Evolutionary conservation across 2,329 filamentous ascomycete genomes (phyloP), one percentile per base, ranked within the genome.

Genomic region (Monilinia polystroma): DNA sequence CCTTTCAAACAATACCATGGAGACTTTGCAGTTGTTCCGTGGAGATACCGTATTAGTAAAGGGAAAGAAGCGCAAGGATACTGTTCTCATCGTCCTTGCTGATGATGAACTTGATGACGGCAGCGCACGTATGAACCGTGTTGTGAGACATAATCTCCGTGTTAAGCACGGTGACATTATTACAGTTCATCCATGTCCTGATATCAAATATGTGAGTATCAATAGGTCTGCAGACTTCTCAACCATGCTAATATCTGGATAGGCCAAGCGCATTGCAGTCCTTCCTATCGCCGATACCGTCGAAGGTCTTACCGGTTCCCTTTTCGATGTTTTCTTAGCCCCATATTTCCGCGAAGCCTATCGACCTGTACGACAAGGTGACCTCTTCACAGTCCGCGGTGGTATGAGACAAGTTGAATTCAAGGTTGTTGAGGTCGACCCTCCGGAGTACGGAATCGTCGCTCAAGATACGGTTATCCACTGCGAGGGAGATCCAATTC

Each of bases 281-380:
- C 90, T 99, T 57, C 95, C 95, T 70, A 98, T 99, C 76, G 93
- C 95, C 79, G 95, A 99, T 79, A 98, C 96, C 72, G 90, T 99
- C 75, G 95, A 99, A 83, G 95, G 96, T 76, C 87, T 99, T 69
- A 98, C 96, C 70, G 95, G 95, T 75, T 98, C 94, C 55, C 88
- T 99, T 71, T 99, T 99, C 82, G 95, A 99, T 77, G 95, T 98
- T 75, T 99, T 96, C 88, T 93, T 99, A 73, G 95, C 95, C 68
- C 95, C 95, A 76, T 99, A 99, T 84, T 99, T 99, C 90, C 92
- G 94, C 76, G 95, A 99, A 85, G 94, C 95, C 71, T 99, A 99
- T 85, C 87, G 95, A 78, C 95, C 95, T 66, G 93, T 99, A 69
- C 90, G 93, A 78, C 95, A 98, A 85, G 95, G 95, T 75, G 95